Evolutionary conservation across 306 rosid genomes (phyloP), one percentile per base, ranked within the genome.

Genomic region (Canavalia ensiformis): DNA sequence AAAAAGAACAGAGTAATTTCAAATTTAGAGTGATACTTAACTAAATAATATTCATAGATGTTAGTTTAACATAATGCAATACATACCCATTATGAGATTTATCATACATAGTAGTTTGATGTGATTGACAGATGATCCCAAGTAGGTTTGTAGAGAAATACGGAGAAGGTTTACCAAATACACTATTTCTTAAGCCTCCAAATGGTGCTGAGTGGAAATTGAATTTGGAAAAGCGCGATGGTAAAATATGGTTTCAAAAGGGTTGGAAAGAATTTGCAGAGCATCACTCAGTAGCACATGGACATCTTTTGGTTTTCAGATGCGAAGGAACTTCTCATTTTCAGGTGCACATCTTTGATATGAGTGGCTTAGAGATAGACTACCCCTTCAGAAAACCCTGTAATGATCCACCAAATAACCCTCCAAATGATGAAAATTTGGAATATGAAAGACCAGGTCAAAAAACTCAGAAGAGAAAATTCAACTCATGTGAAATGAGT

Each of bases 211-310:
- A 37, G 8, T 85, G 89, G 87, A 72, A 79, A 77, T 8, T 88
- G 18, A 62, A 62, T 25, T 51, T 88, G 74, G 67, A 31, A 3
- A 88, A 72, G 31, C 2, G 18, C 12, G 71, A 59, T 39, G 84
- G 74, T 4, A 75, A 57, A 10, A 45, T 82, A 2, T 85, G 87
- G 82, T 52, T 88, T 9, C 58, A 76, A 28, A 72, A 68, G 33
- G 89, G 89, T 58, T 88, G 87, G 89, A 56, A 55, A 54, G 86
- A 88, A 59, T 85, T 85, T 68, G 49, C 70, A 4, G 56, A 82
- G 49, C 7, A 80, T 52, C 68, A 73, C 28, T 82, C 79, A 41
- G 34, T 88, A 60, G 12, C 42, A 12, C 12, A 28, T 34, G 68
- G 91, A 37, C 25, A 67, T 66, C 13, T 56, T 83, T 7, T 88